Percentiles rank a stretch among this genome's conserved stretches.
Evolutionary conservation across 768 basidiomycete species (phyloP).

Genomic region (Austroboletus festivus): DNA sequence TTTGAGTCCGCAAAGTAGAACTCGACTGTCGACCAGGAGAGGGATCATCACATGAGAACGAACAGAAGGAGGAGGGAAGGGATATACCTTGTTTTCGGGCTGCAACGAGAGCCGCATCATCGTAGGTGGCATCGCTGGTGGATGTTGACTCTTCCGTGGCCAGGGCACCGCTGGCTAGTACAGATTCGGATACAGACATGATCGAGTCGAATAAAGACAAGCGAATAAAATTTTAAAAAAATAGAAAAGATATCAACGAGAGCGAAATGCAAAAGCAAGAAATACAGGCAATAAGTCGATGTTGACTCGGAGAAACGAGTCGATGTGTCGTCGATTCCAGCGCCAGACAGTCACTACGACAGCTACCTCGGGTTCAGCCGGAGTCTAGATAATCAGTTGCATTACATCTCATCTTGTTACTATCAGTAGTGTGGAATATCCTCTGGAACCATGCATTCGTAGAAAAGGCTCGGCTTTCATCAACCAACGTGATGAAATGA

Average conservation of each 20-base stretch:
- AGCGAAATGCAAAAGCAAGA: neutral
- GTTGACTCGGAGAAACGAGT: too few relatives aligned
- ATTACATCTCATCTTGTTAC: too few relatives aligned
- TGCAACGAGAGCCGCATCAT: slow-evolving; percentile 43
- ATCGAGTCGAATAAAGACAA: slow-evolving; percentile 5
- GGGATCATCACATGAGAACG: neutral
- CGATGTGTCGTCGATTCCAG: too few relatives aligned
- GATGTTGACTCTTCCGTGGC: neutral
- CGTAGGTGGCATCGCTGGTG: slow-evolving; percentile 11
- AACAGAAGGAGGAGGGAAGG: neutral
- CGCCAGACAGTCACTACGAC: too few relatives aligned
- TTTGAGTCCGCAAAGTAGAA: slow-evolving; percentile 98
- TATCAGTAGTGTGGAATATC: too few relatives aligned
- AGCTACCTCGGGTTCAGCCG: too few relatives aligned
- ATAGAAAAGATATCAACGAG: neutral
- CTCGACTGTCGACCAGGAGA: too few relatives aligned
- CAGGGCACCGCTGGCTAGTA: slow-evolving; percentile 1
- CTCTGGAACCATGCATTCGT: too few relatives aligned
- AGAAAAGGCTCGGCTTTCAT: too few relatives aligned
- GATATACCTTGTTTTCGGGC: slow-evolving; percentile 55
- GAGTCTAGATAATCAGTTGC: too few relatives aligned
- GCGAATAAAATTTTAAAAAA: too few relatives aligned
- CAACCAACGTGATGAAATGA: too few relatives aligned
- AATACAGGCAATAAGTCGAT: neutral
- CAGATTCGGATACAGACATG: slow-evolving; percentile 23